Conservation (phyloP, 495 filamentous ascomycete species). For the Margaritispora aquatica region DNA sequence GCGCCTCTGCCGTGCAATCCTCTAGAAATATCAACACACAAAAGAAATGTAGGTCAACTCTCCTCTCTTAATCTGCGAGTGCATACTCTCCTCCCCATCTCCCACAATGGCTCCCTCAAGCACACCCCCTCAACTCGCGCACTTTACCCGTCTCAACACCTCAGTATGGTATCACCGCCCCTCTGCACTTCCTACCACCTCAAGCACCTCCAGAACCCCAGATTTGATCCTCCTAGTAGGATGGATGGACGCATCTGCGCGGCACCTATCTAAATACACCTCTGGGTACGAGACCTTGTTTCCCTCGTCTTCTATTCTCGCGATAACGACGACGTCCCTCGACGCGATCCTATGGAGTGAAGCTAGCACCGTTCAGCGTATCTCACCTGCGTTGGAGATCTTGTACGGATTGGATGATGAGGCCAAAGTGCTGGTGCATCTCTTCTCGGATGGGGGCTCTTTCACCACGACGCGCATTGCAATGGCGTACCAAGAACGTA, state of each 20-base stretch:
- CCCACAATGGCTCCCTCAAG: constrained; percentile 1
- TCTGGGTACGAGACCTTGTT: constrained; percentile 33
- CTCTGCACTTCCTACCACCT: constrained; percentile 7
- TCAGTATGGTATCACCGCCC: constrained; percentile 13
- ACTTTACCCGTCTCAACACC: constrained; percentile 16
- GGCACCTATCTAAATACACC: constrained; percentile 39
- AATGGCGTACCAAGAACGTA: constrained; percentile 13
- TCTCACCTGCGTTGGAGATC: constrained; percentile 14
- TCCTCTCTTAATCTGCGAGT: neutral
- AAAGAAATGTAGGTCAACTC: neutral
- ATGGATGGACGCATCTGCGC: constrained; percentile 36
- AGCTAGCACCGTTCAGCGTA: constrained; percentile 6
- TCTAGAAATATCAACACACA: neutral
- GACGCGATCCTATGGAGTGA: constrained; percentile 3
- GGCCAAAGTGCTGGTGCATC: constrained; percentile 31
- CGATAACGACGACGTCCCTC: constrained; percentile 15
- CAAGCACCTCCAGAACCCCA: constrained; percentile 16
- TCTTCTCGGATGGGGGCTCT: constrained; percentile 39
- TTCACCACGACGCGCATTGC: constrained; percentile 29
- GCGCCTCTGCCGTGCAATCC: neutral
- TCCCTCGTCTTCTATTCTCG: constrained; percentile 32
- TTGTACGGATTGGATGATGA: constrained; percentile 14
- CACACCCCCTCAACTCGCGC: constrained; percentile 5
- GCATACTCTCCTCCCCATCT: neutral
- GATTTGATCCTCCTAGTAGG: constrained; percentile 36